phyloP scores from a whole-genome alignment of 768 basidiomycete species.

The Podaxis sp. region DNA sequence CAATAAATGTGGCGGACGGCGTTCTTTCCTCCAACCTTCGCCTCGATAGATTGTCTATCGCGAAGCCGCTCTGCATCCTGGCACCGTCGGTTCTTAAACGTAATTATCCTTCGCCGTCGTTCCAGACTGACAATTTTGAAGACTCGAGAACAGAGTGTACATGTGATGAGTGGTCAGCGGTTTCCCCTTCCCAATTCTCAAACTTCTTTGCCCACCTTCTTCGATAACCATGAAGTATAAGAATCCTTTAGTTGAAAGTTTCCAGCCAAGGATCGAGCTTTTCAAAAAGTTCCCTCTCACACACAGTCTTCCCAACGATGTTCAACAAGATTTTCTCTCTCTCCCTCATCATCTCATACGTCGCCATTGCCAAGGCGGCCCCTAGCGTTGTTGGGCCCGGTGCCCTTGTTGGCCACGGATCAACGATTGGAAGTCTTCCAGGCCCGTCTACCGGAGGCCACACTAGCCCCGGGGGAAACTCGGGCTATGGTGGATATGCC shows the following conservation, averaged over 20 bases:
- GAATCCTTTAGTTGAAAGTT: background rate
- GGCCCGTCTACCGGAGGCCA: background rate
- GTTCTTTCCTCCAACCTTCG: background rate
- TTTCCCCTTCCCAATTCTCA: background rate
- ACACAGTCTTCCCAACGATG: background rate
- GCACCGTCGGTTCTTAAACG: background rate
- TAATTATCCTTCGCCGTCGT: constrained; percentile 1
- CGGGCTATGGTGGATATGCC: background rate
- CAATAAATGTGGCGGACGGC: background rate
- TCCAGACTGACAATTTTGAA: background rate
- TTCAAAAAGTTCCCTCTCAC: background rate
- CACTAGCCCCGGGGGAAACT: background rate
- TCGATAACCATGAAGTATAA: background rate
- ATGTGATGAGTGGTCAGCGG: background rate
- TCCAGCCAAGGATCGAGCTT: background rate
- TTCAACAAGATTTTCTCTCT: constrained; percentile 1
- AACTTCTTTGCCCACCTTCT: background rate
- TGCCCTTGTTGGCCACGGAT: background rate
- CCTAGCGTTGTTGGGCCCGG: background rate
- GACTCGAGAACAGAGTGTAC: background rate
- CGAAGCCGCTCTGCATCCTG: background rate
- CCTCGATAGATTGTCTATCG: background rate
- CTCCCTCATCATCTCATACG: background rate
- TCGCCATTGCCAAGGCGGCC: background rate
- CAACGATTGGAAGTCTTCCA: background rate